Evolutionary conservation across 176 grass and related monocot genomes (phyloP).

Genomic region (Carex pumila): DNA sequence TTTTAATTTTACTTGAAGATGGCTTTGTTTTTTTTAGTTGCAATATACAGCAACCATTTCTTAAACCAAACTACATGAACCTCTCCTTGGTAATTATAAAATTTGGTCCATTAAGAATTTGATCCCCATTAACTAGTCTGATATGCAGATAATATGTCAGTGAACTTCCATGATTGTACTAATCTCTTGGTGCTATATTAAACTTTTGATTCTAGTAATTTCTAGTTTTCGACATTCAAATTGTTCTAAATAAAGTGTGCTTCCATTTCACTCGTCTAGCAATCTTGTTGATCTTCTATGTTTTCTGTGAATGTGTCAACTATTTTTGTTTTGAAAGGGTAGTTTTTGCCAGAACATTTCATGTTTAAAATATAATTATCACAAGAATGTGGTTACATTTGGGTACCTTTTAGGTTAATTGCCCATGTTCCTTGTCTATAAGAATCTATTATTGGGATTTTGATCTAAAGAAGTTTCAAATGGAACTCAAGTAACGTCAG

Average conservation of each 20-base stretch:
- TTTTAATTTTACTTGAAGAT: background rate
- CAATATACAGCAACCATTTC: background rate
- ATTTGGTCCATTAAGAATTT: background rate
- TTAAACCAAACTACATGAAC: background rate
- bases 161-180: background rate
- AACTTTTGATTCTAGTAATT: no score
- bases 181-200: background rate
- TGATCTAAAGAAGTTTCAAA: background rate
- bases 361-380: background rate
- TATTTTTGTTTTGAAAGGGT: background rate
- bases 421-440: background rate
- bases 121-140: background rate
- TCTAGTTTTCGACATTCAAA: background rate
- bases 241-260: background rate
- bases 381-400: background rate
- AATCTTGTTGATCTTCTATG: background rate
- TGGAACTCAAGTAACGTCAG: background rate
- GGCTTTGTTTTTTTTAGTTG: background rate
- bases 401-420: background rate
- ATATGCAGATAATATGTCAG: background rate
- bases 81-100: background rate
- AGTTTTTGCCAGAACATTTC: background rate
- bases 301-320: background rate
- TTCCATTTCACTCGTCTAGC: background rate
- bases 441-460: background rate